Conservation (phyloP, 2,329 filamentous ascomycete genomes). For the Penicillium brasilianum region DNA sequence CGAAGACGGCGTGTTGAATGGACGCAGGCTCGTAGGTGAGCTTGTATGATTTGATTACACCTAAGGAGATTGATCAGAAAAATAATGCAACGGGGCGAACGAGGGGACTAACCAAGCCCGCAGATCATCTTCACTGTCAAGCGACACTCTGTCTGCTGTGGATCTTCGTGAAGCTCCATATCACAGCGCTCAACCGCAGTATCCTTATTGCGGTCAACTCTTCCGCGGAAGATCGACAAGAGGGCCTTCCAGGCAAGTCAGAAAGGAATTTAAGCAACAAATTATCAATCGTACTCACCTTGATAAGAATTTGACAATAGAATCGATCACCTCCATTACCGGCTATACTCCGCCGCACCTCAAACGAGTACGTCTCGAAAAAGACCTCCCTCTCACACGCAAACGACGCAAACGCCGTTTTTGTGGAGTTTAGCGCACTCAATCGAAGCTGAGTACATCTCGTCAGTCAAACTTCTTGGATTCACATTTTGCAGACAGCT, state of each 20-base stretch:
- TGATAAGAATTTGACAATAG: conserved; percentile 64
- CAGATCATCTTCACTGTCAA: conserved; percentile 67
- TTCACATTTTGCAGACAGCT: not conserved
- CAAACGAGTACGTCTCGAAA: conserved; percentile 64
- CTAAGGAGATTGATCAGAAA: conserved; percentile 38
- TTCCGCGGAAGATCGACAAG: conserved; percentile 67
- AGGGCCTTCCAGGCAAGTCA: conserved; percentile 48
- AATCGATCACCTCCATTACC: conserved; percentile 54
- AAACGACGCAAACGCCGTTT: conserved; percentile 67
- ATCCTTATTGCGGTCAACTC: conserved; percentile 63
- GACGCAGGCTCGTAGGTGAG: conserved; percentile 67
- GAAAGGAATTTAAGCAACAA: conserved; percentile 19
- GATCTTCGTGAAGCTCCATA: conserved; percentile 62
- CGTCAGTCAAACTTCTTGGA: conserved; percentile 14
- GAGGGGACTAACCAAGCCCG: conserved; percentile 55
- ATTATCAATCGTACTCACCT: conserved; percentile 44
- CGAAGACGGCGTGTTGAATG: conserved; percentile 68
- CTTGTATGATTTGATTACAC: conserved; percentile 68
- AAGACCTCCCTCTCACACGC: conserved; percentile 59
- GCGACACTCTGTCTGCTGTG: conserved; percentile 63
- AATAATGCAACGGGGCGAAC: no score
- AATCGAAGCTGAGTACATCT: conserved; percentile 58
- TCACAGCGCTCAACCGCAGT: conserved; percentile 66
- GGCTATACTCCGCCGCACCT: conserved; percentile 30
- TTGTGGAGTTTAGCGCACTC: conserved; percentile 66